Conservation (phyloP, 2,329 filamentous ascomycete genomes). For the Cordyceps farinosa region DNA sequence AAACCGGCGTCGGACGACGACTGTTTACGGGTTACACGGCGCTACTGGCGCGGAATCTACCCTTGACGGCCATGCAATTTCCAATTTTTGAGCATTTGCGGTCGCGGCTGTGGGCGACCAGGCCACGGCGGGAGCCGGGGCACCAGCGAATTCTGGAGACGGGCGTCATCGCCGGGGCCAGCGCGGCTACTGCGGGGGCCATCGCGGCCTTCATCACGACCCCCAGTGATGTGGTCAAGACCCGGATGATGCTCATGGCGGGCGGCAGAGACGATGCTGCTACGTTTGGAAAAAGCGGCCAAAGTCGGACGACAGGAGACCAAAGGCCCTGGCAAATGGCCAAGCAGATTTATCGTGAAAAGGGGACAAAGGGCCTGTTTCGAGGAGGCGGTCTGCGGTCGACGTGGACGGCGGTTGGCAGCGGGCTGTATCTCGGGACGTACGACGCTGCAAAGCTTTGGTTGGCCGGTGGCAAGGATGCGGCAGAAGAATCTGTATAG, state of each 20-base stretch:
- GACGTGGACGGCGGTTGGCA: conserved; percentile 78
- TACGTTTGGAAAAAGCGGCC: conserved; percentile 25
- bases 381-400: conserved; percentile 69
- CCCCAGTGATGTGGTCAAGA: conserved; percentile 86
- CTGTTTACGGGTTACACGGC: conserved; percentile 72
- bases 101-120: conserved; percentile 43
- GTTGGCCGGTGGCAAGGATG: conserved; percentile 37
- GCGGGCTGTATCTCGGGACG: conserved; percentile 78
- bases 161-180: conserved; percentile 66
- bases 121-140: conserved; percentile 26
- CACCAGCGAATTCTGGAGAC: conserved; percentile 55
- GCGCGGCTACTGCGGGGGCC: conserved; percentile 70
- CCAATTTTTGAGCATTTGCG: conserved; percentile 77
- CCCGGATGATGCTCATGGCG: conserved; percentile 76
- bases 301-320: conserved; percentile 23
- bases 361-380: conserved; percentile 72
- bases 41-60: conserved; percentile 76
- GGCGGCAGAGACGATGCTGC: conserved; percentile 33
- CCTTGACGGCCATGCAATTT: conserved; percentile 85
- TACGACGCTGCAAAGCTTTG: conserved; percentile 77
- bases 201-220: conserved; percentile 80
- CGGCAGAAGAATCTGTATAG: neutral
- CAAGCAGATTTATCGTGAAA: conserved; percentile 59
- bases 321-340: conserved; percentile 57
- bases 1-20: conserved; percentile 55